A percentile compares a stretch with the other conserved stretches of the same genome.
phyloP scores from a whole-genome alignment of 345 rosid species.

The Gossypium herbaceum region DNA sequence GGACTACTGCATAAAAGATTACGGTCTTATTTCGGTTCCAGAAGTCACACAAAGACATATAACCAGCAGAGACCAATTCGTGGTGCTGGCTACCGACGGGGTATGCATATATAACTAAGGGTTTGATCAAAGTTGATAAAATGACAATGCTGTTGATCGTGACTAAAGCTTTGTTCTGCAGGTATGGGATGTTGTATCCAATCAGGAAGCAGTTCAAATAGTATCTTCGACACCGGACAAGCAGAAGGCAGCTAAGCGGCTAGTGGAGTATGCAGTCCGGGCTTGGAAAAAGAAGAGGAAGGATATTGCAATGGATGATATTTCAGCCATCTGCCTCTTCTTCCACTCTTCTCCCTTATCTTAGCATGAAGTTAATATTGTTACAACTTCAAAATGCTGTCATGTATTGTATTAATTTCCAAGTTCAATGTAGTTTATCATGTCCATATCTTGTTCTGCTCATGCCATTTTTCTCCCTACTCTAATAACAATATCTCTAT shows the following conservation, averaged over 20 bases:
- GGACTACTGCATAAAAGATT: constrained; percentile 79
- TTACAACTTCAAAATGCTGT: constrained; percentile 11
- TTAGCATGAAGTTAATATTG: constrained; percentile 17
- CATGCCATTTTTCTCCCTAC: not conserved
- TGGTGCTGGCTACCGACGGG: constrained; percentile 89
- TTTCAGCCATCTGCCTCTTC: constrained; percentile 89
- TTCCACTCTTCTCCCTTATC: constrained; percentile 44
- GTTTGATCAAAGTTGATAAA: not conserved
- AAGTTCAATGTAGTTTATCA: constrained; percentile 1
- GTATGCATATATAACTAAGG: constrained; percentile 24
- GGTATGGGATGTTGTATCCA: constrained; percentile 95
- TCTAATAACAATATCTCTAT: no score
- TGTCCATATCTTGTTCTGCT: not conserved
- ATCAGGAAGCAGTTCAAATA: constrained; percentile 74
- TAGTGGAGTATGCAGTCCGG: constrained; percentile 53
- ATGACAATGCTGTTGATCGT: not conserved
- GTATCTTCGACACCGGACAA: constrained; percentile 48
- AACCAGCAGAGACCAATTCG: constrained; percentile 62
- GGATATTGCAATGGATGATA: constrained; percentile 84
- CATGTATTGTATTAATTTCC: not conserved
- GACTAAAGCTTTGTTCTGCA: constrained; percentile 12
- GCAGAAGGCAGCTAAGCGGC: constrained; percentile 66
- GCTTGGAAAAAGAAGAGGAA: constrained; percentile 80
- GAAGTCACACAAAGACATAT: constrained; percentile 81
- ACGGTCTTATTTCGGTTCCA: constrained; percentile 82